These are phyloP conservation scores for Clarireedia homoeocarpa DNA, from an alignment of 2,329 filamentous ascomycete genomes.

Conservation along the genomic window DNA sequence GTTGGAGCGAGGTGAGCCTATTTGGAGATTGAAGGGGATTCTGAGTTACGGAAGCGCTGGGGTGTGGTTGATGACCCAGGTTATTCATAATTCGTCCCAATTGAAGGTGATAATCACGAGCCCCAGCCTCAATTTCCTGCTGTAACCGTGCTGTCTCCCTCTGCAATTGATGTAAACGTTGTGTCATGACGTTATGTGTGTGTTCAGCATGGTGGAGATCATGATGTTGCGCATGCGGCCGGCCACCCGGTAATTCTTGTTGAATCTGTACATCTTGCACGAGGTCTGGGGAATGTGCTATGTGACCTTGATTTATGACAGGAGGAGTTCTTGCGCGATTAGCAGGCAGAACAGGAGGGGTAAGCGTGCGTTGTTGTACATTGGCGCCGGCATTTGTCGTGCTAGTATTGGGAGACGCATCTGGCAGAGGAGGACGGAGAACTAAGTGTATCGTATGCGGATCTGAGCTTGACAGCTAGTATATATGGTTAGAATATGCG, in stretches of 20 bases:
- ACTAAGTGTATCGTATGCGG: constrained; percentile 48
- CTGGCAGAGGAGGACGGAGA: constrained; percentile 33
- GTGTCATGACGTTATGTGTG: constrained; percentile 25
- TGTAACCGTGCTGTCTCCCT: constrained; percentile 37
- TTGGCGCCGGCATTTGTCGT: constrained; percentile 1
- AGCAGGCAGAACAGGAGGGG: constrained; percentile 4
- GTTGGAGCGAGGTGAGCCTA: constrained; percentile 2
- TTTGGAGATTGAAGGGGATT: neutral
- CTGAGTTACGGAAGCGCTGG: neutral
- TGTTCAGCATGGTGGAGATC: constrained; percentile 17
- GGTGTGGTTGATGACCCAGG: constrained; percentile 4
- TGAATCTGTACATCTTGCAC: constrained; percentile 10
- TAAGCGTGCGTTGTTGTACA: neutral
- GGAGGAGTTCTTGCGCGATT: constrained; percentile 1
- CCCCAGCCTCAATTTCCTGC: constrained; percentile 28
- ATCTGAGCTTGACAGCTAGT: constrained; percentile 37
- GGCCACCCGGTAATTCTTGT: constrained; percentile 14
- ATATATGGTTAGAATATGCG: constrained; percentile 5
- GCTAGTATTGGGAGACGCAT: constrained; percentile 9
- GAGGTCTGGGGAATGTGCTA: neutral
- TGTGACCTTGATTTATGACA: constrained; percentile 17
- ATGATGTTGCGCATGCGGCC: constrained; percentile 22
- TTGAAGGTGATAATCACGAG: constrained; percentile 3
- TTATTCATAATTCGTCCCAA: constrained; percentile 1
- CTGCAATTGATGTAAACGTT: constrained; percentile 41